Evolutionary conservation across 306 rosid species (phyloP).

Genomic region (Amphicarpaea edgeworthii): DNA sequence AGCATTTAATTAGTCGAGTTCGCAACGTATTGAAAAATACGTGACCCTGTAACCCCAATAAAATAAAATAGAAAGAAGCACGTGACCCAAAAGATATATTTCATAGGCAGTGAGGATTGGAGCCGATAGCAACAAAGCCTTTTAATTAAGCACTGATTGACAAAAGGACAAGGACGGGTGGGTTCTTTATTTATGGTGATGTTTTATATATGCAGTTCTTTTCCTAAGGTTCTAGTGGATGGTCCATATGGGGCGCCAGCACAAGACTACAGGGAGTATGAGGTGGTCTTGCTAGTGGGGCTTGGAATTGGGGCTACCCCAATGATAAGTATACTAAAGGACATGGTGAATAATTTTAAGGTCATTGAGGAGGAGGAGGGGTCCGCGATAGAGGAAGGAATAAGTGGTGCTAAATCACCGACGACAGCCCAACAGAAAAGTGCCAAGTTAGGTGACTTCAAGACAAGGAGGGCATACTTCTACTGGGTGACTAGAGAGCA

Average conservation of each 20-base stretch:
- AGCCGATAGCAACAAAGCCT: neutral
- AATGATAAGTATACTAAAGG: slow-evolving; percentile 77
- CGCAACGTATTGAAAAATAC: neutral
- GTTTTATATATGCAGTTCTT: slow-evolving; percentile 34
- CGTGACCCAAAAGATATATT: neutral
- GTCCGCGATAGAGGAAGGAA: slow-evolving; percentile 48
- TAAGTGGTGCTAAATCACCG: slow-evolving; percentile 5
- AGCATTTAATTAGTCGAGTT: neutral
- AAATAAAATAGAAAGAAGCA: neutral
- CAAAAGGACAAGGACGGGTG: neutral
- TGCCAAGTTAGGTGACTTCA: slow-evolving; percentile 46
- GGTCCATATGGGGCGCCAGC: slow-evolving; percentile 87
- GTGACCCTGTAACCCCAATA: neutral
- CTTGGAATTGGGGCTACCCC: slow-evolving; percentile 84
- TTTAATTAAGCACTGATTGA: slow-evolving; percentile 5
- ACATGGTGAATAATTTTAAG: slow-evolving; percentile 63
- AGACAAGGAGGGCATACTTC: slow-evolving; percentile 65
- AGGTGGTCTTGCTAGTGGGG: slow-evolving; percentile 73
- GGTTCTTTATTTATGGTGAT: neutral
- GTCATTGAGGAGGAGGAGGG: slow-evolving; percentile 57
- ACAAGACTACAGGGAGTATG: slow-evolving; percentile 71
- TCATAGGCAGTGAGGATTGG: neutral
- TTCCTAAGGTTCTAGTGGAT: slow-evolving; percentile 65
- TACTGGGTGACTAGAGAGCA: slow-evolving; percentile 83
- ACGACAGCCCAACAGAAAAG: slow-evolving; percentile 19